Conservation (phyloP, 73 alveolate species). For the Paramecium octaurelia region DNA sequence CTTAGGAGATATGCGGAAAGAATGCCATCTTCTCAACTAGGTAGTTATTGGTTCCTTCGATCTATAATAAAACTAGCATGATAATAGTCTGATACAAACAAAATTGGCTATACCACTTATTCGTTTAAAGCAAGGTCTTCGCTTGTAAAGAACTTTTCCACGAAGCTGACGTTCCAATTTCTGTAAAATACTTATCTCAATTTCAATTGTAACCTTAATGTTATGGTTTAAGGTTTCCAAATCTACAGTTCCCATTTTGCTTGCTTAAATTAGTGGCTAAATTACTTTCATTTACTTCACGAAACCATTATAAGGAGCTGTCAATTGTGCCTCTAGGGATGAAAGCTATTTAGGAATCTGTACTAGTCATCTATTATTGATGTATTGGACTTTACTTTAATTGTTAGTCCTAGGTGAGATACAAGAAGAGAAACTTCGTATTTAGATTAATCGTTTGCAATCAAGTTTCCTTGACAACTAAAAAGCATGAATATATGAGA, state of each 20-base stretch:
- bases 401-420: neutral
- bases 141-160: neutral
- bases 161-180: neutral
- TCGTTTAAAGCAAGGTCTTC: neutral
- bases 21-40: constrained; percentile 6
- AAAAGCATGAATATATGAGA: neutral
- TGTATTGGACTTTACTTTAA: neutral
- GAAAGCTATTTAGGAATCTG: neutral
- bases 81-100: neutral
- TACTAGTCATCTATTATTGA: neutral
- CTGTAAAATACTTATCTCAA: neutral
- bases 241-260: neutral
- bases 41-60: neutral
- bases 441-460: neutral
- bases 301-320: neutral
- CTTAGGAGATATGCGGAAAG: neutral
- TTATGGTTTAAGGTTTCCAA: neutral
- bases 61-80: neutral
- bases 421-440: neutral
- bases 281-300: neutral
- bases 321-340: neutral
- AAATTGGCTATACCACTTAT: neutral
- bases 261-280: neutral
- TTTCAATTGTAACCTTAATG: neutral
- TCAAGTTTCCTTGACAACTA: neutral